Percentiles rank a stretch among this genome's conserved stretches.
Conservation (phyloP, 2,329 filamentous ascomycete genomes). For the Arthrobotrys conoides region DNA sequence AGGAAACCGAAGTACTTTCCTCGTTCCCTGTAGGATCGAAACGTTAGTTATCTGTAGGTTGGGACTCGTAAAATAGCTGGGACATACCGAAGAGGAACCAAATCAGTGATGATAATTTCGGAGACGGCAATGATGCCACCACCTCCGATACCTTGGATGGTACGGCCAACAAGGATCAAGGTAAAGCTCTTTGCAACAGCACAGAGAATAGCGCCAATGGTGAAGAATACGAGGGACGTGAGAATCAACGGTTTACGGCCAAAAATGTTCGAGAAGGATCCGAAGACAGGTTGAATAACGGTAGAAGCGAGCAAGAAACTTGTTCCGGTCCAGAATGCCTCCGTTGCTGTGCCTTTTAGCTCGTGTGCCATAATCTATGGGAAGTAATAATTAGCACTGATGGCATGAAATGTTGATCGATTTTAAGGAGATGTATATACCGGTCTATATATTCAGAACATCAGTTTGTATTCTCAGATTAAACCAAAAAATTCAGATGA, state of each 20-base stretch:
- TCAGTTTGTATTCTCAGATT: neutral
- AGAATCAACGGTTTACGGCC: conserved; percentile 67
- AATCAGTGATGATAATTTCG: conserved; percentile 69
- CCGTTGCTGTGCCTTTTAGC: conserved; percentile 71
- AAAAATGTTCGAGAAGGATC: conserved; percentile 68
- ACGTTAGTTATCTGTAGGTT: conserved; percentile 64
- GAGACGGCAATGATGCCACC: conserved; percentile 70
- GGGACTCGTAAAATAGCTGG: conserved; percentile 59
- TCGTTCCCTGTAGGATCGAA: conserved; percentile 65
- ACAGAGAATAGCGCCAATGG: conserved; percentile 67
- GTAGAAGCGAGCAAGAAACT: conserved; percentile 78
- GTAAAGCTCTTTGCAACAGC: conserved; percentile 67
- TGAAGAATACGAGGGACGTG: conserved; percentile 66
- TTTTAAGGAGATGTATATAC: conserved; percentile 3
- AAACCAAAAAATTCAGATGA: neutral
- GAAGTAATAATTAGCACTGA: conserved; percentile 8
- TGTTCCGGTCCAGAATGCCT: conserved; percentile 81
- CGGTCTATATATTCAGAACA: conserved; percentile 10
- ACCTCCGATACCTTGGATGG: conserved; percentile 71
- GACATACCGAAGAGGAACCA: conserved; percentile 69
- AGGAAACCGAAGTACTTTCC: conserved; percentile 68
- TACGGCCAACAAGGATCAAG: conserved; percentile 67
- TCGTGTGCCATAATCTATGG: conserved; percentile 69
- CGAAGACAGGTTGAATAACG: conserved; percentile 72
- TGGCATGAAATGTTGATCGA: neutral